These are phyloP conservation scores for Lactarius quietus DNA, from an alignment of 768 basidiomycete genomes.

Conservation along the genomic window DNA sequence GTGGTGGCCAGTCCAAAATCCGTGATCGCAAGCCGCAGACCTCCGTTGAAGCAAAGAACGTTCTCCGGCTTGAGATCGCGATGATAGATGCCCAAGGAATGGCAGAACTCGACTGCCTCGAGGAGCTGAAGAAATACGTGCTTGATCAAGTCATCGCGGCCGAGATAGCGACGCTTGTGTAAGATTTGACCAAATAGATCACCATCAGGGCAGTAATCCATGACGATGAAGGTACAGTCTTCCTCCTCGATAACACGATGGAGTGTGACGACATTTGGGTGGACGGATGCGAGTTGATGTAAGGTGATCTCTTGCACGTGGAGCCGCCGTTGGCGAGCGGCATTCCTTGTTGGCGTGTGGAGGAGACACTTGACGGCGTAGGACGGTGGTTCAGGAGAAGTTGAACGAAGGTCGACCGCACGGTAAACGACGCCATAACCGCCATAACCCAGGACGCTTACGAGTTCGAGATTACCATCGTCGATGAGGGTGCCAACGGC, in stretches of 20 bases:
- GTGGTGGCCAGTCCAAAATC: constrained; percentile 96
- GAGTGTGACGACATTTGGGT: constrained; percentile 81
- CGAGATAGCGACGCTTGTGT: constrained; percentile 72
- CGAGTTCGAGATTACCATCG: constrained; percentile 74
- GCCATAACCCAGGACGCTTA: constrained; percentile 84
- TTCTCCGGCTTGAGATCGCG: constrained; percentile 98
- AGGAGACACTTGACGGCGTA: constrained; percentile 93
- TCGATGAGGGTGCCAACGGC: constrained; percentile 79
- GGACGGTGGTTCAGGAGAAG: constrained; percentile 44
- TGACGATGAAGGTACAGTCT: constrained; percentile 81
- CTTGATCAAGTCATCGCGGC: constrained; percentile 80
- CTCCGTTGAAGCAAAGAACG: constrained; percentile 79
- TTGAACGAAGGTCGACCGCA: constrained; percentile 54
- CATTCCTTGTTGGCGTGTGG: constrained; percentile 45
- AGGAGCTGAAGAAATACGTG: constrained; percentile 90
- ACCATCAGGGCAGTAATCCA: constrained; percentile 89
- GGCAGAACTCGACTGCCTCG: constrained; percentile 91
- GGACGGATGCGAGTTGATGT: constrained; percentile 69
- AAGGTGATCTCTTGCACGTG: constrained; percentile 88
- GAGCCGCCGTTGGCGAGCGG: constrained; percentile 56
- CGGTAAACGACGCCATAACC: constrained; percentile 96
- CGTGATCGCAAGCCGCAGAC: constrained; percentile 76
- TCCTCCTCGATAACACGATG: constrained; percentile 85
- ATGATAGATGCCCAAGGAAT: constrained; percentile 89
- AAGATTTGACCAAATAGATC: constrained; percentile 93